phyloP scores from a whole-genome alignment of 1,284 basidiomycete genomes.

The Paramarasmius palmivorus region DNA sequence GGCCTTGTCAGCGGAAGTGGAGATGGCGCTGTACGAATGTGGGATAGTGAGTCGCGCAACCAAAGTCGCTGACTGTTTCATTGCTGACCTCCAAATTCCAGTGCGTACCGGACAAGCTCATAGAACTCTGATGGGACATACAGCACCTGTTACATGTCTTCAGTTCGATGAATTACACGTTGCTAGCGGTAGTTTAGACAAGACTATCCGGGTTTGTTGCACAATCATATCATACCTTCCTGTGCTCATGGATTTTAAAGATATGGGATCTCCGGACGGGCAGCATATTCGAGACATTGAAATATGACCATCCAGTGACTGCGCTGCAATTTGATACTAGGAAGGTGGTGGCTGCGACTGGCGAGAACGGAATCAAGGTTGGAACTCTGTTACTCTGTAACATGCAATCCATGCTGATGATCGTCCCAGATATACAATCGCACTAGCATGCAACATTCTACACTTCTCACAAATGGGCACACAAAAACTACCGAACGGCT shows the following conservation, averaged over 20 bases:
- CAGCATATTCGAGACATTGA: constrained; percentile 83
- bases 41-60: constrained; percentile 80
- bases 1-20: constrained; percentile 96
- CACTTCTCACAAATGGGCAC: constrained; percentile 89
- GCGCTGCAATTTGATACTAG: constrained; percentile 93
- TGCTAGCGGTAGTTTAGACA: constrained; percentile 90
- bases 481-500: constrained; percentile 87
- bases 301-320: constrained; percentile 91
- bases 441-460: constrained; percentile 87
- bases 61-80: constrained; percentile 1
- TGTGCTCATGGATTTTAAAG: constrained; percentile 36
- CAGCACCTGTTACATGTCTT: constrained; percentile 89
- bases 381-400: constrained; percentile 16
- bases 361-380: constrained; percentile 93
- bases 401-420: not conserved
- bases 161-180: constrained; percentile 98
- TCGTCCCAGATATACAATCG: constrained; percentile 85
- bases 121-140: constrained; percentile 91
- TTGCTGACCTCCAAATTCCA: constrained; percentile 28
- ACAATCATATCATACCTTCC: constrained; percentile 9
- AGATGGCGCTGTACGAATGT: constrained; percentile 97
- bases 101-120: constrained; percentile 99
- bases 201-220: constrained; percentile 77
- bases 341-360: constrained; percentile 92
- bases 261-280: constrained; percentile 98